Percentiles rank a stretch among this genome's conserved stretches.
Evolutionary conservation across 371 early-diverging fungal genomes (phyloP).

Genomic region (Circinella umbellata): DNA sequence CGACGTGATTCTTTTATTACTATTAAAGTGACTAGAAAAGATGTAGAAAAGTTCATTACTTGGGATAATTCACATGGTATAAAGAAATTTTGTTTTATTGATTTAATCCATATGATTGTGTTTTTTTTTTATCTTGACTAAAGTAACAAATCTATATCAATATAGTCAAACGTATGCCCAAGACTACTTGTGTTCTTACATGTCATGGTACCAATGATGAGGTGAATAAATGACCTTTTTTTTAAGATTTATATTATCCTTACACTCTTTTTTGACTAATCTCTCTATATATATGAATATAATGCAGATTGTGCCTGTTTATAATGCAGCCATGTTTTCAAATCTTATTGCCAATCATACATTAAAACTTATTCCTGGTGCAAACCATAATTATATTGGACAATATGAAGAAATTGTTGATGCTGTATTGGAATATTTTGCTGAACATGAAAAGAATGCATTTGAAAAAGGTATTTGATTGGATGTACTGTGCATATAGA

Average conservation of each 20-base stretch:
- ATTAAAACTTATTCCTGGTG: constrained; percentile 54
- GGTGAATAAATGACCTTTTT: neutral
- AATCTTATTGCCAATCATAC: constrained; percentile 58
- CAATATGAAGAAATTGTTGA: constrained; percentile 50
- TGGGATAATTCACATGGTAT: constrained; percentile 50
- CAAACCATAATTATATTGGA: constrained; percentile 61
- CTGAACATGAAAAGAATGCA: constrained; percentile 45
- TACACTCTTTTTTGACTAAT: neutral
- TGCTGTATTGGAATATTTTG: constrained; percentile 44
- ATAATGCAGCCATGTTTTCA: constrained; percentile 58
- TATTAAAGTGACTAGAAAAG: constrained; percentile 40
- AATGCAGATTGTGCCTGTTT: constrained; percentile 58
- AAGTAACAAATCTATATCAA: neutral
- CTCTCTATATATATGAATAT: neutral
- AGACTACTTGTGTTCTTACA: constrained; percentile 60
- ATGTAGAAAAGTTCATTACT: constrained; percentile 37
- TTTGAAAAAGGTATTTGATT: constrained; percentile 39
- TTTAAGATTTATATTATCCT: neutral
- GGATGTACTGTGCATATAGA: too few relatives aligned
- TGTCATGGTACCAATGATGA: constrained; percentile 61
- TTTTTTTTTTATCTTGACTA: neutral
- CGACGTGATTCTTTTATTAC: constrained; percentile 37
- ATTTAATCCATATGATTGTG: neutral
- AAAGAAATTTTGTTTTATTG: neutral
- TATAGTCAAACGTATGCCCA: constrained; percentile 53